Evolutionary conservation across 768 basidiomycete species (phyloP).

Genomic region (Phlebiopsis gigantea): DNA sequence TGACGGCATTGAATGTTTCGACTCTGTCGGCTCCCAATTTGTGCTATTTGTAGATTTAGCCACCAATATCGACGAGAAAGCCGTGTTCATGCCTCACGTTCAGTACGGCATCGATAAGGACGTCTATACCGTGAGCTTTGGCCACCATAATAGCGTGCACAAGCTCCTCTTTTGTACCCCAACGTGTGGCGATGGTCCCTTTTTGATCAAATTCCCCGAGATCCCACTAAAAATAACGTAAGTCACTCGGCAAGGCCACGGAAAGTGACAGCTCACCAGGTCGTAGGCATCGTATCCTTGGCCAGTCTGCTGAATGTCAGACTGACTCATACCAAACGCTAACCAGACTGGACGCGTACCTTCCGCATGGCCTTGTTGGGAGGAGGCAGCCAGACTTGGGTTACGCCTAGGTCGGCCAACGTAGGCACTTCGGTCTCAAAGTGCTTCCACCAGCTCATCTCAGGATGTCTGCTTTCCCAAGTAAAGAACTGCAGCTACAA

Average conservation of each 20-base stretch:
- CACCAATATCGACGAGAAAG: not conserved
- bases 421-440: slow-evolving; percentile 59
- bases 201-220: slow-evolving; percentile 82
- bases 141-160: slow-evolving; percentile 59
- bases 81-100: slow-evolving; percentile 50
- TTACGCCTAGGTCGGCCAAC: slow-evolving; percentile 65
- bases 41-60: slow-evolving; percentile 41
- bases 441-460: slow-evolving; percentile 78
- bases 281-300: slow-evolving; percentile 87
- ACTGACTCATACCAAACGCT: not conserved
- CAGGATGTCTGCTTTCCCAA: slow-evolving; percentile 59
- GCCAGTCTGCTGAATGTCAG: slow-evolving; percentile 40
- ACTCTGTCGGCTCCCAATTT: slow-evolving; percentile 79
- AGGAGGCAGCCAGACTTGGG: slow-evolving; percentile 81
- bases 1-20: slow-evolving; percentile 66
- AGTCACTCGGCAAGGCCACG: not conserved
- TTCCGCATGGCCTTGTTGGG: slow-evolving; percentile 71
- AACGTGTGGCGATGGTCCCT: slow-evolving; percentile 65
- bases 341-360: slow-evolving; percentile 29
- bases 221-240: slow-evolving; percentile 62
- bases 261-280: slow-evolving; percentile 40
- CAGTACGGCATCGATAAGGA: slow-evolving; percentile 83
- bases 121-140: slow-evolving; percentile 59
- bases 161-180: slow-evolving; percentile 84
- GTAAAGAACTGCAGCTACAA: slow-evolving; percentile 77